Evolutionary conservation across 208 protist species (phyloP), one percentile per base, ranked within the genome.

Genomic region (Leishmania amazonensis): DNA sequence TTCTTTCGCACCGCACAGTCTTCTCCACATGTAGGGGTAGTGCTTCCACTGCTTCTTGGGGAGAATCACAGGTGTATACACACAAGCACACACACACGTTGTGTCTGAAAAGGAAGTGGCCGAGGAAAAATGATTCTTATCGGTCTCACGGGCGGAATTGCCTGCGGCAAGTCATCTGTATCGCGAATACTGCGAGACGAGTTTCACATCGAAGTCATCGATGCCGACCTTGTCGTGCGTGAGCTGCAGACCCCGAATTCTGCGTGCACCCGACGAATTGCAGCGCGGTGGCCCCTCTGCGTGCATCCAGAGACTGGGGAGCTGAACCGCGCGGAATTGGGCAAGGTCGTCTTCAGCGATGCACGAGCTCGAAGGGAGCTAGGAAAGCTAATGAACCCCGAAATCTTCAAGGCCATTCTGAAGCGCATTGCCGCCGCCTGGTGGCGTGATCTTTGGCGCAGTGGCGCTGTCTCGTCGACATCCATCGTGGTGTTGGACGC

Each of bases 81-180:
- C 40, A 49, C 21, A 73, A 19, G n/a, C 67, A 49, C 7, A 73
- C 40, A 51, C 21, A 73, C 40, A 35, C 31, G 15, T 8, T 74
- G 35, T 35, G 28, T 28, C 45, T n/a, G 28, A 35, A 24, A 35
- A 31, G 45, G 17, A 45, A 42, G 24, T 8, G 40, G 70, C 24
- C 31, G 70, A 38, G 70, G 45, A 60, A 54, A 62, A 42, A 96
- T 98, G 91, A 83, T 97, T 78, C 91, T 98, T 28, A 93, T 98
- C 68, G 96, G 96, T 28, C 88, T 98, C 40, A 98, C 96, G 8
- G 96, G 96, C 53, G 96, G 96, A n/a, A 98, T 98, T 73, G 94
- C 96, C 13, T 97, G 93, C 79, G 96, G 96, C 49, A 98, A 98
- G 87, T 96, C 91, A 9, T 95, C 91, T n/a, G 94, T 97, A 24